These are phyloP conservation scores for Lophiotrema nucula DNA, from an alignment of 495 filamentous ascomycete species.

Conservation along the genomic window DNA sequence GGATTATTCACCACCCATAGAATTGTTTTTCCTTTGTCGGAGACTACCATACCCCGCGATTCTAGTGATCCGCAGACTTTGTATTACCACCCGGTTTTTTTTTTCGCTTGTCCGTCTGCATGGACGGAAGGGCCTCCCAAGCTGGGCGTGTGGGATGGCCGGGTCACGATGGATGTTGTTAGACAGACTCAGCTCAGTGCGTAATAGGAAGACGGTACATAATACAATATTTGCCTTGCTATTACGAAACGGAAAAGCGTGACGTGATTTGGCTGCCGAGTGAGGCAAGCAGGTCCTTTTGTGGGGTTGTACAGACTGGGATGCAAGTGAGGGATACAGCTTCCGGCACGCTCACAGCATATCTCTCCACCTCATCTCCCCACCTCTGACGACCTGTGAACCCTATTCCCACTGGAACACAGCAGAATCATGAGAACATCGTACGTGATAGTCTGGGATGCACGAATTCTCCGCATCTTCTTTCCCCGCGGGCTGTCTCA, in stretches of 20 bases:
- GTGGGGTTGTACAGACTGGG: conserved; percentile 9
- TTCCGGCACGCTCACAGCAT: no score
- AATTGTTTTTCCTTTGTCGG: conserved; percentile 24
- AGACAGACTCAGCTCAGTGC: conserved; percentile 28
- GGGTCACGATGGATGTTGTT: conserved; percentile 8
- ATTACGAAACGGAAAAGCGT: conserved; percentile 31
- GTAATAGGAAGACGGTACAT: conserved; percentile 19
- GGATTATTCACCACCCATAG: neutral
- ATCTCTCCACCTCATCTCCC: conserved; percentile 3
- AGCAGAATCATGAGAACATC: conserved; percentile 30
- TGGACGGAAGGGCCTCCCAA: neutral
- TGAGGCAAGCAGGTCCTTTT: conserved; percentile 11
- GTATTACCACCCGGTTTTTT: conserved; percentile 28
- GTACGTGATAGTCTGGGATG: conserved; percentile 12
- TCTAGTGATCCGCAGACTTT: conserved; percentile 20
- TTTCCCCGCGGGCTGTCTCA: conserved; percentile 23
- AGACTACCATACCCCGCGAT: conserved; percentile 33
- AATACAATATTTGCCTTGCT: conserved; percentile 1
- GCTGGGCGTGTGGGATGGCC: conserved; percentile 8
- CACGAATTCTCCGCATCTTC: conserved; percentile 22
- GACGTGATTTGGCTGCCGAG: conserved; percentile 27
- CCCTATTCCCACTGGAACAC: conserved; percentile 3
- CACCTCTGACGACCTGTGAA: neutral
- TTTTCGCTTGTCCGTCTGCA: neutral
- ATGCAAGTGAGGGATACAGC: no score